These are phyloP conservation scores for Eucalyptus tenuipes DNA, from an alignment of 345 rosid species.

Conservation along the genomic window DNA sequence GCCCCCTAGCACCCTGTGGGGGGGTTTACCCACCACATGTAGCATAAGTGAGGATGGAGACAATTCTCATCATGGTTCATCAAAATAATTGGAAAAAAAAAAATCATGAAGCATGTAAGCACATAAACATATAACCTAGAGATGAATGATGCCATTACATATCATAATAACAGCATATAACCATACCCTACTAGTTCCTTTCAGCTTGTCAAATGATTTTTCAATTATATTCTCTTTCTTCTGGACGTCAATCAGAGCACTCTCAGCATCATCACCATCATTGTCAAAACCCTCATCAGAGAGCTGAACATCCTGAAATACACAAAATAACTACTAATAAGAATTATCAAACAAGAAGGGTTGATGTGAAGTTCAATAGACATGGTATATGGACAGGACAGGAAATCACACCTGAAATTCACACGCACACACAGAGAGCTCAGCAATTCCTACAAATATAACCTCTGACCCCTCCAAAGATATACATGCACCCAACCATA, in stretches of 20 bases:
- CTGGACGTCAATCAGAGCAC: slow-evolving; percentile 32
- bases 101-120: not conserved
- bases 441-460: not conserved
- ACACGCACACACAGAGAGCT: not conserved
- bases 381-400: not conserved
- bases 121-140: not conserved
- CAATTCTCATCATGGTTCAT: not conserved
- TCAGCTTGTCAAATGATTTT: slow-evolving; percentile 73
- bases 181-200: slow-evolving; percentile 69
- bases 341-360: not conserved
- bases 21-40: not conserved
- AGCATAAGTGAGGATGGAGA: not conserved
- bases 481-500: not conserved
- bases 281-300: slow-evolving; percentile 9
- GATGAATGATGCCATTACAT: not conserved
- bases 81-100: not conserved
- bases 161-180: not conserved
- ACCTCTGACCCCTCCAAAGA: not conserved
- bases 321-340: not conserved
- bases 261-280: slow-evolving; percentile 17
- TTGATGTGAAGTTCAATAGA: not conserved
- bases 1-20: not conserved
- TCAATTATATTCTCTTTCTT: slow-evolving; percentile 61
- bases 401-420: not conserved
- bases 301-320: slow-evolving; percentile 35